phyloP scores from a whole-genome alignment of 768 basidiomycete species.

The Lactarius quietus region DNA sequence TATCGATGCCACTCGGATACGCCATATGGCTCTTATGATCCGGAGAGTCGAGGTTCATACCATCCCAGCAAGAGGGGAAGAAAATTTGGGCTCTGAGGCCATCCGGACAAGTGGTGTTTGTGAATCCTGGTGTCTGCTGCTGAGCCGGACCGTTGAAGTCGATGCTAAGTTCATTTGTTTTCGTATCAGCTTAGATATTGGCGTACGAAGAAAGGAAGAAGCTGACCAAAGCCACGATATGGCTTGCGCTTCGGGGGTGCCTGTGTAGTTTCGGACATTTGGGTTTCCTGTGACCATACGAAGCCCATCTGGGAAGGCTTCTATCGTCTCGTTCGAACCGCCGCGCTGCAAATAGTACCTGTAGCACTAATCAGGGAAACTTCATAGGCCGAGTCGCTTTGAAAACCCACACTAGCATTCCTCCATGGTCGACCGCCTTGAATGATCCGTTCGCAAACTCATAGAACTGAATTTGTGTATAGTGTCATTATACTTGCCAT shows the following conservation, averaged over 20 bases:
- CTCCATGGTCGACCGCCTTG: conserved; percentile 9
- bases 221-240: conserved; percentile 30
- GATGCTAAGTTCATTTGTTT: background rate
- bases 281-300: conserved; percentile 31
- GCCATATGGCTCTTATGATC: conserved; percentile 42
- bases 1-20: conserved; percentile 26
- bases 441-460: conserved; percentile 10
- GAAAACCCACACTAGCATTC: conserved; percentile 16
- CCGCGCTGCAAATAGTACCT: conserved; percentile 25
- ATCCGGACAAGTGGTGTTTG: conserved; percentile 28
- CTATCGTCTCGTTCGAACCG: background rate
- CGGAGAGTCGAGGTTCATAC: conserved; percentile 36
- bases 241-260: conserved; percentile 18
- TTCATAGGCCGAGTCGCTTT: background rate
- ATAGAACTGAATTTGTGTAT: conserved; percentile 10
- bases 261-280: conserved; percentile 28
- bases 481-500: background rate
- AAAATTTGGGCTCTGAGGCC: conserved; percentile 34
- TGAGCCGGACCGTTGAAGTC: background rate
- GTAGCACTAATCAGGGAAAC: background rate
- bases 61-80: conserved; percentile 40
- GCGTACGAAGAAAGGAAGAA: background rate
- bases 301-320: conserved; percentile 28
- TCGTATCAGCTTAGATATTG: too few species aligned
- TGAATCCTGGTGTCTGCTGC: conserved; percentile 22